A percentile compares a stretch with the other conserved stretches of the same genome.
Evolutionary conservation across 2,329 filamentous ascomycete genomes (phyloP).

Genomic region (Trichoderma breve): DNA sequence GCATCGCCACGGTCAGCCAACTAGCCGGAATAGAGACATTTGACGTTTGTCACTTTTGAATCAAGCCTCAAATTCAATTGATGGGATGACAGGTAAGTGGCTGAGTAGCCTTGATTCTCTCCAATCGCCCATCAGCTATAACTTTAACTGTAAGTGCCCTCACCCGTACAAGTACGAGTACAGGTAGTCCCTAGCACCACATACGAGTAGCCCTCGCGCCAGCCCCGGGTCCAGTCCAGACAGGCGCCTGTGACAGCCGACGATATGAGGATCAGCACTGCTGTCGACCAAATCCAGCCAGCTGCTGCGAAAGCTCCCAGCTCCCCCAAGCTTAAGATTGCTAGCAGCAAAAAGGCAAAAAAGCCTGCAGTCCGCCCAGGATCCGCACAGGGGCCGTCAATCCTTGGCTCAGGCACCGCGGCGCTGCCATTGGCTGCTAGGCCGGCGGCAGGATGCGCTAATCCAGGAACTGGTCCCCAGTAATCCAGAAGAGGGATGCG

Average conservation of each 20-base stretch:
- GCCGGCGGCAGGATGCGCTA: slow-evolving; percentile 23
- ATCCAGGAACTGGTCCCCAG: slow-evolving; percentile 30
- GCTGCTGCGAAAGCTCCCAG: background rate
- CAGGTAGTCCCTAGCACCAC: background rate
- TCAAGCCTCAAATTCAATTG: background rate
- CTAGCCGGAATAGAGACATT: background rate
- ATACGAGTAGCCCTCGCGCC: background rate
- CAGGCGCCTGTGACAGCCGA: background rate
- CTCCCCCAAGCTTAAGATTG: background rate
- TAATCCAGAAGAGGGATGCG: background rate
- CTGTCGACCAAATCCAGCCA: background rate
- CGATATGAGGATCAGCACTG: slow-evolving; percentile 14
- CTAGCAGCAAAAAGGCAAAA: background rate
- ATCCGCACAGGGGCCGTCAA: slow-evolving; percentile 22
- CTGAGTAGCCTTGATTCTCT: background rate
- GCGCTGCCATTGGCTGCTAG: slow-evolving; percentile 24
- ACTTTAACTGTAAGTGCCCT: background rate
- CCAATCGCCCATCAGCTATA: background rate
- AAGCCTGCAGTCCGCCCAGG: background rate
- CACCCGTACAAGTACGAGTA: background rate
- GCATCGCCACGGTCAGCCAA: background rate
- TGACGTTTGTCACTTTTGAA: background rate
- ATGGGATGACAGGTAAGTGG: background rate
- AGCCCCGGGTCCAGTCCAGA: background rate
- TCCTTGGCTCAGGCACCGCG: slow-evolving; percentile 28